phyloP scores from a whole-genome alignment of 108 stramenopile species.

The Chaetoceros muelleri region DNA sequence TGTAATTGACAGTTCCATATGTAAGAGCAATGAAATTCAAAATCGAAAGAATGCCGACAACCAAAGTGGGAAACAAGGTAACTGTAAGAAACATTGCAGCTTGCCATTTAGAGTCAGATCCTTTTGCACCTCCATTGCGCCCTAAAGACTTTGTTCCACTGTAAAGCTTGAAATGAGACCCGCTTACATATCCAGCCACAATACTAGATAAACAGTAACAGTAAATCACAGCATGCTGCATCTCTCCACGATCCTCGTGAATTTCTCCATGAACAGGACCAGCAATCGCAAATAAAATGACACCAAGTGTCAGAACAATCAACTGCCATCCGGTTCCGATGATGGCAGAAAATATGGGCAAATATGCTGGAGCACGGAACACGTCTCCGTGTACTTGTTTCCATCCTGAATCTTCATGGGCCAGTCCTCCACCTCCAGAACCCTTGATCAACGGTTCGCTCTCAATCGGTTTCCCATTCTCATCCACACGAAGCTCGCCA shows the following conservation, averaged over 20 bases:
- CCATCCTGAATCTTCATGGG: conserved; percentile 87
- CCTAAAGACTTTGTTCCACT: conserved; percentile 57
- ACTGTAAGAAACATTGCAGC: conserved; percentile 88
- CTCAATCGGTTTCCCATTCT: conserved; percentile 46
- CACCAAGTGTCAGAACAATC: conserved; percentile 81
- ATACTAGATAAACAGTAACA: conserved; percentile 84
- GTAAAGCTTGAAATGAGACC: conserved; percentile 88
- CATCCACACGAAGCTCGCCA: conserved; percentile 39
- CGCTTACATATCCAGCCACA: conserved; percentile 85
- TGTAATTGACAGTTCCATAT: conserved; percentile 86
- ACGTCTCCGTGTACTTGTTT: conserved; percentile 99
- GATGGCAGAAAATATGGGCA: conserved; percentile 86
- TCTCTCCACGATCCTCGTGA: conserved; percentile 93
- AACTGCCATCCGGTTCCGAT: conserved; percentile 94
- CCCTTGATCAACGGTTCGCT: conserved; percentile 13
- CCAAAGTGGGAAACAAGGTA: conserved; percentile 72
- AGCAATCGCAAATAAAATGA: conserved; percentile 89
- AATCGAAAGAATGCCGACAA: conserved; percentile 44
- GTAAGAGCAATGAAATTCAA: conserved; percentile 75
- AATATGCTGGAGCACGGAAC: conserved; percentile 78
- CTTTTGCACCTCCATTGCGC: conserved; percentile 18
- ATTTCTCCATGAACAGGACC: conserved; percentile 91
- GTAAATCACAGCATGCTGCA: conserved; percentile 78
- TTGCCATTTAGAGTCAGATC: conserved; percentile 50
- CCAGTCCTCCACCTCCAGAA: conserved; percentile 34